These are phyloP conservation scores for Paraconiothyrium brasiliense DNA, from an alignment of 2,329 filamentous ascomycete genomes.

Conservation along the genomic window DNA sequence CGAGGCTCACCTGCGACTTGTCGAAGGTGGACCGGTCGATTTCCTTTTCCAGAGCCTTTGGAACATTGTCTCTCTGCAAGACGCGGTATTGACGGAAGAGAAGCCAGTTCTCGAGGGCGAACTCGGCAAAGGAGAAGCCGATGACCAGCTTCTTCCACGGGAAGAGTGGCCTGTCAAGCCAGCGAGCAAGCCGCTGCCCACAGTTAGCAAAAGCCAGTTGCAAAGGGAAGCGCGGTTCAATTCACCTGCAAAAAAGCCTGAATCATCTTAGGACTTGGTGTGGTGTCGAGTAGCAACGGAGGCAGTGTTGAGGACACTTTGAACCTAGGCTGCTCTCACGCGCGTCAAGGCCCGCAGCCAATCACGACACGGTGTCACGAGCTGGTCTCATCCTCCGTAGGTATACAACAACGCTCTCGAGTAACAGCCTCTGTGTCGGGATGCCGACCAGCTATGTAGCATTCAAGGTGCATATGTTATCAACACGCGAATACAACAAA, in stretches of 20 bases:
- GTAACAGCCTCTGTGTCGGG: too few relatives aligned
- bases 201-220: slow-evolving; percentile 21
- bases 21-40: slow-evolving; percentile 91
- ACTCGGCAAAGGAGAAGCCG: slow-evolving; percentile 92
- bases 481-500: too few relatives aligned
- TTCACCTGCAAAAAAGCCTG: slow-evolving; percentile 48
- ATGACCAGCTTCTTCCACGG: slow-evolving; percentile 98
- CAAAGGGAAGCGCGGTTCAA: background rate
- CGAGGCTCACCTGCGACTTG: slow-evolving; percentile 76
- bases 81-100: slow-evolving; percentile 90
- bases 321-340: slow-evolving; percentile 7
- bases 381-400: background rate
- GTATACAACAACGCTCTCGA: too few relatives aligned
- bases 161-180: slow-evolving; percentile 90
- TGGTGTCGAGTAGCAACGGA: slow-evolving; percentile 6
- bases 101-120: slow-evolving; percentile 87
- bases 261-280: slow-evolving; percentile 40
- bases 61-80: slow-evolving; percentile 79
- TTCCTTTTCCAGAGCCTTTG: slow-evolving; percentile 87
- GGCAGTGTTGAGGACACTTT: slow-evolving; percentile 13
- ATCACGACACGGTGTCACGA: slow-evolving; percentile 19
- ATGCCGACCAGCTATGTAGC: too few relatives aligned
- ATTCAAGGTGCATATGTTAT: too few relatives aligned
- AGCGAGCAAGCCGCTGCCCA: slow-evolving; percentile 73
- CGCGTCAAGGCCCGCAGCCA: slow-evolving; percentile 13